A percentile compares a stretch with the other conserved stretches of the same genome.
These are phyloP conservation scores for Cucumis cinereus DNA, from an alignment of 306 rosid species.

Conservation along the genomic window DNA sequence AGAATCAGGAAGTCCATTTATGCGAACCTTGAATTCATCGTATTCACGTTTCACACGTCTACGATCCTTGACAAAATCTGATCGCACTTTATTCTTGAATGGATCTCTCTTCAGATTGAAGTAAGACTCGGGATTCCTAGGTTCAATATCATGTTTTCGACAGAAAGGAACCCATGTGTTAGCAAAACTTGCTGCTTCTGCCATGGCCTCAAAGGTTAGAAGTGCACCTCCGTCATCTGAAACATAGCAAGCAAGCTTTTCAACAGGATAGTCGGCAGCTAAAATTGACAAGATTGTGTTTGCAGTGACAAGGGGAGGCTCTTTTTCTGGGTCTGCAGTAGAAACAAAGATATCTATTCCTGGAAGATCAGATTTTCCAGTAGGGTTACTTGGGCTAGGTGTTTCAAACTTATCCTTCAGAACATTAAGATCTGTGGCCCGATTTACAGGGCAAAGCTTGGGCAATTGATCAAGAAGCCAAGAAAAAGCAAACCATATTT, in stretches of 20 bases:
- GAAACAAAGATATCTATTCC: conserved; percentile 89
- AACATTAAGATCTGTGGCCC: conserved; percentile 74
- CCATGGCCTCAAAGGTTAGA: conserved; percentile 96
- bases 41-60: conserved; percentile 88
- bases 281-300: conserved; percentile 85
- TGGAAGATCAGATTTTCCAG: conserved; percentile 94
- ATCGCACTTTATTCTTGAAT: conserved; percentile 67
- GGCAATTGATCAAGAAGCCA: conserved; percentile 96
- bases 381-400: conserved; percentile 54
- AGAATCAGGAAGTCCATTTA: conserved; percentile 79
- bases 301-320: conserved; percentile 94
- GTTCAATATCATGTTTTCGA: conserved; percentile 82
- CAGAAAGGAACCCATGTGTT: conserved; percentile 90
- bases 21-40: conserved; percentile 92
- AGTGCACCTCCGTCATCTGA: conserved; percentile 99
- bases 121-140: conserved; percentile 90
- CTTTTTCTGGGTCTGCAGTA: conserved; percentile 97
- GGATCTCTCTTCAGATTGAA: conserved; percentile 87
- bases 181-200: conserved; percentile 99
- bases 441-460: conserved; percentile 75
- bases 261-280: conserved; percentile 87
- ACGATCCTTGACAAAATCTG: conserved; percentile 91
- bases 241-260: conserved; percentile 93
- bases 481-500: conserved; percentile 95
- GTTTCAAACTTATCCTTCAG: conserved; percentile 79